Conservation (phyloP, 768 basidiomycete genomes). For the Pulveroboletus frians region DNA sequence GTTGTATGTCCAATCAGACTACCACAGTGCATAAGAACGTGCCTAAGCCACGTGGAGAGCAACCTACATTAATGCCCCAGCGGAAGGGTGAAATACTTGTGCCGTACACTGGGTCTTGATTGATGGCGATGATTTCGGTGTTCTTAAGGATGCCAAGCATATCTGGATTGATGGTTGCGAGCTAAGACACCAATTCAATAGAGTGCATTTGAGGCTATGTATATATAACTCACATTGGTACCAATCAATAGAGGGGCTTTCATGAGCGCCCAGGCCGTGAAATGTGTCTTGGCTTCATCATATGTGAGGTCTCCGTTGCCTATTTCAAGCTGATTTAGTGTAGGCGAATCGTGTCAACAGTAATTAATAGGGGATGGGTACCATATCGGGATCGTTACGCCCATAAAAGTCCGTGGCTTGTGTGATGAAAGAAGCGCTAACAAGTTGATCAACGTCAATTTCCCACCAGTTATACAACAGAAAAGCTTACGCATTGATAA, state of each 20-base stretch:
- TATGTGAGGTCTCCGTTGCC: slow-evolving; percentile 58
- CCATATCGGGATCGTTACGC: slow-evolving; percentile 63
- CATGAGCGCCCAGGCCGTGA: slow-evolving; percentile 67
- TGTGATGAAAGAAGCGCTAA: slow-evolving; percentile 59
- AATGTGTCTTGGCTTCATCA: slow-evolving; percentile 64
- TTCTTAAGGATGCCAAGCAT: slow-evolving; percentile 55
- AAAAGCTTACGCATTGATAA: slow-evolving; percentile 46
- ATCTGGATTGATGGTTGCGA: slow-evolving; percentile 45
- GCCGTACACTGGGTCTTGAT: slow-evolving; percentile 59
- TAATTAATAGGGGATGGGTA: slow-evolving; percentile 14
- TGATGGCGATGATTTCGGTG: slow-evolving; percentile 59
- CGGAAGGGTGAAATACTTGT: slow-evolving; percentile 63
- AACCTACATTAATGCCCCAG: slow-evolving; percentile 58
- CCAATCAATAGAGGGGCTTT: slow-evolving; percentile 63
- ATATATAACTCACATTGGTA: slow-evolving; percentile 40
- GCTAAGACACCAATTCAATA: slow-evolving; percentile 27
- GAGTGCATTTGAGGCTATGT: background rate
- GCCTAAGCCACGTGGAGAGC: background rate
- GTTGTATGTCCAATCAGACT: slow-evolving; percentile 35
- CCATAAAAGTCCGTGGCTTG: slow-evolving; percentile 61
- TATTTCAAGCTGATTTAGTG: slow-evolving; percentile 44
- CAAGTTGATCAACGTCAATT: background rate
- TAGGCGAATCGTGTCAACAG: slow-evolving; percentile 1
- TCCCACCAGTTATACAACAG: background rate
- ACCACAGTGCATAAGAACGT: background rate